Base-by-base conservation (phyloP, 2,329 filamentous ascomycete genomes). In the Knoxdaviesia proteae region DNA sequence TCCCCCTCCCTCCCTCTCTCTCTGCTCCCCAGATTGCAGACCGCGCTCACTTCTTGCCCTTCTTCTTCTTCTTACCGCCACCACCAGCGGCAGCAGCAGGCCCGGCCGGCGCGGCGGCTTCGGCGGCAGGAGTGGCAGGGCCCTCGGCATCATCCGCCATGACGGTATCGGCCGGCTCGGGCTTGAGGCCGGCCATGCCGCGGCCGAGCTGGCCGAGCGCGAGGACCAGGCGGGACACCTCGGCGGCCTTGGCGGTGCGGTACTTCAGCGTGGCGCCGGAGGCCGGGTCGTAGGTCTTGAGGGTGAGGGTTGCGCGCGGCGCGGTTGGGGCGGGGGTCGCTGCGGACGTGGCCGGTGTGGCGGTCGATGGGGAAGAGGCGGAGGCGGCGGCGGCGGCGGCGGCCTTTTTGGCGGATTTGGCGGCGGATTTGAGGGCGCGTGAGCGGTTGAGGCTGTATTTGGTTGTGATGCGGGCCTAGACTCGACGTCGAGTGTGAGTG, bases 261-360 rank as follows among this genome's bases (percentile, higher is more conserved):
- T 94, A 96, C 62, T 94, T 93, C 48, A 98, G 69, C 47, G 79
- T 79, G 45, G 79, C 77, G 53, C 90, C 90, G 43, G 77, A 80
- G 37, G 64, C 65, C 1, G 90, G 81, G 58, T 94, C 84, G 63
- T 77, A 96, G 5, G 90, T 90, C 64, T 93, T 96, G 47, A 98
- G 64, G 4, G 77, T 79, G 42, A 98, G 77, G 44, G 68, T 73
- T 49, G 80, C 86, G 49, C 70, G 69, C 39, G 56, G 48, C 39
- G 50, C 45, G 9, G 48, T 45, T 38, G 48, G 50, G 37, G 53
- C 49, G 41, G 37, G 32, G 7, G 42, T 29, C 10, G 56, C 45
- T 46, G 50, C 46, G 41, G 51, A 43, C 10, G 52, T 45, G 47
- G 55, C 48, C 47, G 50, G 47, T 51, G 51, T 49, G 48, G 50